phyloP scores from a whole-genome alignment of 441 rosid species.

The Pelargonium myrrhifolium region DNA sequence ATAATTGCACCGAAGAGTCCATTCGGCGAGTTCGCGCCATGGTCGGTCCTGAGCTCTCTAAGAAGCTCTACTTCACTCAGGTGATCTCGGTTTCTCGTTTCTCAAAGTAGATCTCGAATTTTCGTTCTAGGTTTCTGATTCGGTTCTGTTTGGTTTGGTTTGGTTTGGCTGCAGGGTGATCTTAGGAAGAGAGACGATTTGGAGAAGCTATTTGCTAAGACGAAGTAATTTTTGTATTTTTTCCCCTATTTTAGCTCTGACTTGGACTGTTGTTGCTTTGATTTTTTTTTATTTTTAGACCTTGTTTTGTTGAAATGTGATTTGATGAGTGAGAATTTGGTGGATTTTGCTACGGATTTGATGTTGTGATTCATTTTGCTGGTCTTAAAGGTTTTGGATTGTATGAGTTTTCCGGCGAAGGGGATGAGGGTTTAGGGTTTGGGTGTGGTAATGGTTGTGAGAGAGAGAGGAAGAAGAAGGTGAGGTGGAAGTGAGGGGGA shows the following conservation, averaged over 20 bases:
- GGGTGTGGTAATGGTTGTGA: too few species aligned
- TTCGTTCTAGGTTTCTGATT: neutral
- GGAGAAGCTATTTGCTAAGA: conserved; percentile 52
- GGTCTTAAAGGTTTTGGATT: neutral
- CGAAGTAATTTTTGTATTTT: conserved; percentile 27
- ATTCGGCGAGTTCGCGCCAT: neutral
- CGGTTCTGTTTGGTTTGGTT: neutral
- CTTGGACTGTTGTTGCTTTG: neutral
- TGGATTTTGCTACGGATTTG: too few species aligned
- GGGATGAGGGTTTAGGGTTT: too few species aligned
- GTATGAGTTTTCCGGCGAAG: too few species aligned
- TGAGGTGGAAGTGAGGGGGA: too few species aligned
- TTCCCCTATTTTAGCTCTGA: too few species aligned
- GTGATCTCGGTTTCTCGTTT: neutral
- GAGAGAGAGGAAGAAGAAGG: too few species aligned
- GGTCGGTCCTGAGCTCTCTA: neutral
- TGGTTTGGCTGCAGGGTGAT: conserved; percentile 46
- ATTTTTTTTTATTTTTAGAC: too few species aligned
- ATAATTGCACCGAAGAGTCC: neutral
- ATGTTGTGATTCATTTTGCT: too few species aligned
- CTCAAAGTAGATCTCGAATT: neutral
- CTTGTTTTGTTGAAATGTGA: too few species aligned
- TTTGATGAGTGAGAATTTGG: too few species aligned
- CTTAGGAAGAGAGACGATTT: conserved; percentile 56
- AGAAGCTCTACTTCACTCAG: neutral